Base-by-base conservation (phyloP, 192 early-diverging fungal species). In the Gonapodya prolifera region DNA sequence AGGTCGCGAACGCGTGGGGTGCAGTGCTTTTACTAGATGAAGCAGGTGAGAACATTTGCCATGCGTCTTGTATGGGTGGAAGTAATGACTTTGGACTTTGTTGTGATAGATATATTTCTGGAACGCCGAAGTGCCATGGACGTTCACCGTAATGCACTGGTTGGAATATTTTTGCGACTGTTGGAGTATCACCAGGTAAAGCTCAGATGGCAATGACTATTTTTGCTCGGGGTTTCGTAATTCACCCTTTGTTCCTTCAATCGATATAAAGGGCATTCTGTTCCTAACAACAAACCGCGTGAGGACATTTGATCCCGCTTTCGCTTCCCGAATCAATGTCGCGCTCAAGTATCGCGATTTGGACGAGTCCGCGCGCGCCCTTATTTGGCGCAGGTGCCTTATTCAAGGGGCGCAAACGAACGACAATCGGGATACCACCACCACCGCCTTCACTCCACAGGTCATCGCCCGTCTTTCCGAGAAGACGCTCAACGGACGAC, bases 221-320 rank as follows among this genome's bases (percentile, higher is more conserved):
- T n/a, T n/a, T n/a, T n/a, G n/a, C n/a, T n/a, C n/a, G n/a, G n/a
- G n/a, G n/a, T n/a, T n/a, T n/a, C n/a, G n/a, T n/a, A n/a, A n/a
- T n/a, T n/a, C n/a, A n/a, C n/a, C n/a, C n/a, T n/a, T n/a, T n/a
- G n/a, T n/a, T n/a, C n/a, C n/a, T n/a, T n/a, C n/a, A n/a, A n/a
- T n/a, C n/a, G n/a, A n/a, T n/a, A n/a, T n/a, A n/a, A n/a, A n/a
- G n/a, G n/a, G 89, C 0, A 90, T 90, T 69, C 79, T 90, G 23
- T 90, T 90, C 78, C 78, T 90, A 23, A 90, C 89, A 2, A 90
- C 88, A n/a, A 90, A 90, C 76, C 78, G 89, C 18, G 87, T 89
- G 2, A 34, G 29, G 28, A 79, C 80, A 29, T 90, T 90, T 79
- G 89, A 90, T 70, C 82, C 83, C 28, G 88, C 88, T 16, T 85